Evolutionary conservation across 2,329 filamentous ascomycete species (phyloP).

Genomic region (Cercospora zeina): DNA sequence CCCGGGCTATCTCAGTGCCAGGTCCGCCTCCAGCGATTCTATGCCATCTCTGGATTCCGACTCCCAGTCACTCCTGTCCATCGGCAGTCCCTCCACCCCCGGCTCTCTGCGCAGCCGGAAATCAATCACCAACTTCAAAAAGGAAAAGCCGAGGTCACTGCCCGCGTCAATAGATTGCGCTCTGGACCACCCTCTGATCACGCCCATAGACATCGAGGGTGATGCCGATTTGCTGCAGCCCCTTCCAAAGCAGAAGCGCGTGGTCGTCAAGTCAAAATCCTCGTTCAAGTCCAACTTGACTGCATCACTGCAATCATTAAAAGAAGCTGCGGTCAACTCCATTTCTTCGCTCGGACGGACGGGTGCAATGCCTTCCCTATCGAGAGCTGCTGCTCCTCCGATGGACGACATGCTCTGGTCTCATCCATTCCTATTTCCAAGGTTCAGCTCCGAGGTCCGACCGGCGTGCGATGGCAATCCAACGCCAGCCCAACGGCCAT

Average conservation of each 20-base stretch:
- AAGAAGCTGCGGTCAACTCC: slow-evolving; percentile 58
- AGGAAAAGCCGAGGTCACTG: slow-evolving; percentile 52
- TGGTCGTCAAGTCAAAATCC: slow-evolving; percentile 47
- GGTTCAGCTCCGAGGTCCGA: slow-evolving; percentile 61
- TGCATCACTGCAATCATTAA: slow-evolving; percentile 61
- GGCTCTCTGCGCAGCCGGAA: slow-evolving; percentile 40
- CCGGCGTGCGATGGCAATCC: slow-evolving; percentile 56
- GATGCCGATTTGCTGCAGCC: slow-evolving; percentile 39
- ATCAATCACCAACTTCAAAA: slow-evolving; percentile 45
- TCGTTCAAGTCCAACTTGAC: slow-evolving; percentile 65
- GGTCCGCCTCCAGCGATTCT: slow-evolving; percentile 60
- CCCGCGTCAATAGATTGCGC: slow-evolving; percentile 56
- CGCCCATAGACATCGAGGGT: slow-evolving; percentile 39
- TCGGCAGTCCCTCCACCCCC: slow-evolving; percentile 47
- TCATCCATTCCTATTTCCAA: slow-evolving; percentile 59
- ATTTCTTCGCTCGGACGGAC: slow-evolving; percentile 58
- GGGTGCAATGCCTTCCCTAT: slow-evolving; percentile 24
- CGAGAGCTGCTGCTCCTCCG: slow-evolving; percentile 23
- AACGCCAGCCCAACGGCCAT: slow-evolving; percentile 59
- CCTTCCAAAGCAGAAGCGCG: slow-evolving; percentile 33
- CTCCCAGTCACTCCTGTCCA: slow-evolving; percentile 51
- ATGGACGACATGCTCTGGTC: slow-evolving; percentile 60
- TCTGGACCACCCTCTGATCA: slow-evolving; percentile 59
- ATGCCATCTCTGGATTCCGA: slow-evolving; percentile 55
- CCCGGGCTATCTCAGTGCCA: slow-evolving; percentile 47